phyloP scores from a whole-genome alignment of 1,139 yeast species.

The Meyerozyma guilliermondii region DNA sequence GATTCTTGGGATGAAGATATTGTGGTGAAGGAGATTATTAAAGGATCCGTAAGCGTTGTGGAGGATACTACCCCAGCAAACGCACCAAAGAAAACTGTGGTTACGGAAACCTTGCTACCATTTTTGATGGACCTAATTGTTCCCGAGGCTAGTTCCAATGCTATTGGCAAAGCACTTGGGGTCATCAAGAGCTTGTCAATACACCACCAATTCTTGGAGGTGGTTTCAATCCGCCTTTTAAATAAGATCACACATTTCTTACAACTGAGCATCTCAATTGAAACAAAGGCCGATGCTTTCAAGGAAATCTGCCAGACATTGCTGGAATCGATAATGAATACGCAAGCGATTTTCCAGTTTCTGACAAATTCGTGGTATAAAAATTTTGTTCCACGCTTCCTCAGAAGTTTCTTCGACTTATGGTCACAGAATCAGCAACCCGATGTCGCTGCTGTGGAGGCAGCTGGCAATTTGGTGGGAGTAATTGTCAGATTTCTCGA shows the following conservation, averaged over 20 bases:
- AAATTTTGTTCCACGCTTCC: conserved; percentile 30
- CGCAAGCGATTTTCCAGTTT: conserved; percentile 20
- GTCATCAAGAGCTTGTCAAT: conserved; percentile 43
- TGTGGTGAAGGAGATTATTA: conserved; percentile 33
- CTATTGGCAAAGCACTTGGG: conserved; percentile 29
- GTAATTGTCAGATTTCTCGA: conserved; percentile 34
- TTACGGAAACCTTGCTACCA: conserved; percentile 60
- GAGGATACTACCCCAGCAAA: conserved; percentile 9
- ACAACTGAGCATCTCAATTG: conserved; percentile 7
- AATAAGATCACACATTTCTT: conserved; percentile 29
- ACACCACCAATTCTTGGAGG: conserved; percentile 44
- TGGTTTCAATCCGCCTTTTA: conserved; percentile 44
- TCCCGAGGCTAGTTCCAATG: conserved; percentile 25
- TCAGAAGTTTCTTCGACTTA: conserved; percentile 10
- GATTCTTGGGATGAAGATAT: conserved; percentile 30
- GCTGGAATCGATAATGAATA: conserved; percentile 19
- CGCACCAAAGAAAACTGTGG: conserved; percentile 23
- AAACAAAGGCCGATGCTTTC: conserved; percentile 12
- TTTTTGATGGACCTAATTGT: conserved; percentile 47
- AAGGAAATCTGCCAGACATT: conserved; percentile 21
- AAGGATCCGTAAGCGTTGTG: conserved; percentile 50
- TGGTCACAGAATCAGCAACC: conserved; percentile 8
- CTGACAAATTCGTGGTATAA: conserved; percentile 41
- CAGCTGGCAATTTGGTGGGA: conserved; percentile 34
- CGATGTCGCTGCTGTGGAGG: conserved; percentile 21